Evolutionary conservation across 441 rosid genomes (phyloP).

Genomic region (Gossypium gossypioides): DNA sequence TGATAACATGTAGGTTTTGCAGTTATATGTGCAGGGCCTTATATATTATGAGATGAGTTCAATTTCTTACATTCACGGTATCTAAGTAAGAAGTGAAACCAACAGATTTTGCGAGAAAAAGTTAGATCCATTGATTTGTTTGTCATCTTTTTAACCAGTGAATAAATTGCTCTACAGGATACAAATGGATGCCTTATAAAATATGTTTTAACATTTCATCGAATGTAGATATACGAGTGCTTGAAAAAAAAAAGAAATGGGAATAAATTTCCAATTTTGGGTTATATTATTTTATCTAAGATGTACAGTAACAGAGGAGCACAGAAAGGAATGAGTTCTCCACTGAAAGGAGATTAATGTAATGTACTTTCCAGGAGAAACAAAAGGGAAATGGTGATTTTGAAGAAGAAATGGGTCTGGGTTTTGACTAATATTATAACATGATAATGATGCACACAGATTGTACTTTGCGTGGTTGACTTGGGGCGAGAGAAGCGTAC

Average conservation of each 20-base stretch:
- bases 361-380: neutral
- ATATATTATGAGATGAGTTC: too few relatives aligned
- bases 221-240: neutral
- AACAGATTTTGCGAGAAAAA: neutral
- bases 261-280: neutral
- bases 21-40: neutral
- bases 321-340: neutral
- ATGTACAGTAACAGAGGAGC: neutral
- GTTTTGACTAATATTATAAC: neutral
- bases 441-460: neutral
- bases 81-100: too few relatives aligned
- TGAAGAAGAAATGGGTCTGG: neutral
- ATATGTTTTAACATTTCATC: neutral
- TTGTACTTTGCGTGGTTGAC: slow-evolving; percentile 1
- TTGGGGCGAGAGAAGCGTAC: neutral
- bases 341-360: neutral
- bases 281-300: neutral
- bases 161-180: neutral
- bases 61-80: too few relatives aligned
- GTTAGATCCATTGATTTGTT: neutral
- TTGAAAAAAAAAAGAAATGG: neutral
- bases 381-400: neutral
- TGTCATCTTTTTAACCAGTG: neutral
- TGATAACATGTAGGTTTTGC: neutral
- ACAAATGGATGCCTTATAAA: too few relatives aligned